Evolutionary conservation across 768 basidiomycete species (phyloP).

Genomic region (Saitozyma podzolica): DNA sequence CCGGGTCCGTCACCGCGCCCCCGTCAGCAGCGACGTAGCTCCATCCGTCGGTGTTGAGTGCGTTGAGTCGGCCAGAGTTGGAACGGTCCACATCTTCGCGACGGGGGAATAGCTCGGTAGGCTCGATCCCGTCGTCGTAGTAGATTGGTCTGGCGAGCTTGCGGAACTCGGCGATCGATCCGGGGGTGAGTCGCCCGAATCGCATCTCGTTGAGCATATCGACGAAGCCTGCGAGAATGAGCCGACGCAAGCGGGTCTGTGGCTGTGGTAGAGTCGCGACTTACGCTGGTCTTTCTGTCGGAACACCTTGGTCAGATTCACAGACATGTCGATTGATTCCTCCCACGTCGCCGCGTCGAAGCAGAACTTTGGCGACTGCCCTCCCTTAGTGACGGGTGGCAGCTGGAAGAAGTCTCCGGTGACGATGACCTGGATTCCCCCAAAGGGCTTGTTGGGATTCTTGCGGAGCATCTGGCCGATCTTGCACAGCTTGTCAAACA

Average conservation of each 20-base stretch:
- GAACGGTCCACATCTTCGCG: constrained; percentile 88
- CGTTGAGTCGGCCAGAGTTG: constrained; percentile 68
- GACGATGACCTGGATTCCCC: constrained; percentile 90
- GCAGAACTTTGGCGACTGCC: constrained; percentile 71
- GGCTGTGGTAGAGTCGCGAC: constrained; percentile 27
- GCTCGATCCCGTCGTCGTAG: constrained; percentile 77
- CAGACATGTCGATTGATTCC: constrained; percentile 71
- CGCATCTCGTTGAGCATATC: constrained; percentile 99
- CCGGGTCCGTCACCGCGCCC: constrained; percentile 62
- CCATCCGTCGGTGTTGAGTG: constrained; percentile 61
- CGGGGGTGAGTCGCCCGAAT: constrained; percentile 68
- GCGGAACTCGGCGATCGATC: constrained; percentile 71
- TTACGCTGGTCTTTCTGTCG: constrained; percentile 85
- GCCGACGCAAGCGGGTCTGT: background rate
- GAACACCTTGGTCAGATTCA: constrained; percentile 94
- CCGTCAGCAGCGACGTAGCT: constrained; percentile 66
- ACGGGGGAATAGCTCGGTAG: constrained; percentile 93
- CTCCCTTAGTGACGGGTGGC: constrained; percentile 77
- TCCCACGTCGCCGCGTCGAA: constrained; percentile 85
- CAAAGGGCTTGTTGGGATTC: constrained; percentile 68
- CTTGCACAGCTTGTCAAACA: constrained; percentile 80
- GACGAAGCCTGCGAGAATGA: constrained; percentile 68
- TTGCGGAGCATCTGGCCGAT: constrained; percentile 69
- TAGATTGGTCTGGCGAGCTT: constrained; percentile 67
- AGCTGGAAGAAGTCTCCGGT: constrained; percentile 99